Base-by-base conservation (phyloP, 2,329 filamentous ascomycete genomes). In the Coniochaeta ligniaria region DNA sequence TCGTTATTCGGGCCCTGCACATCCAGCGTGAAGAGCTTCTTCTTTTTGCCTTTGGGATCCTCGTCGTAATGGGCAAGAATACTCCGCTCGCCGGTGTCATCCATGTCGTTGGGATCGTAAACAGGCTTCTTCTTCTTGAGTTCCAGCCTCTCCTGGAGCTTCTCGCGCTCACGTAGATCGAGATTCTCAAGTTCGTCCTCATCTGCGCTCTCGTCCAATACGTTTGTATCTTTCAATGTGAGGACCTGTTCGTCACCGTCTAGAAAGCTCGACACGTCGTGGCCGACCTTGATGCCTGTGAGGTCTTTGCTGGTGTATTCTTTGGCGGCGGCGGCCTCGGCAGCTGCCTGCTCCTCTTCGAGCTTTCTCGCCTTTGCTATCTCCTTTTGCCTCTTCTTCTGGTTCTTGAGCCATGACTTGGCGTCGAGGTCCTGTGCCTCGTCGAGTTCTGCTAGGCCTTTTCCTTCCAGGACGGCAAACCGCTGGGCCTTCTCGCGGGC, bases 51-150 rank as follows among this genome's bases (percentile, higher is more conserved):
- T 38, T 89, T 85, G 59, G 97, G 96, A 70, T 96, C 94, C 65
- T 98, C 95, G 68, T 98, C 95, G 70, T 99, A 99, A 67, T 99
- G 94, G 16, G 90, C 85, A 47, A 99, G 77, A 26, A 99, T 86
- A 6, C 83, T 83, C 20, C 82, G 82, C 61, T 87, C 79, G 14
- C 83, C 88, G 26, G 83, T 83, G 31, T 86, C 82, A 52, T 89
- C 88, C 36, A 88, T 78, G 61, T 88, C 86, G 63, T 91, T 88
- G 0, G 94, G 93, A 68, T 99, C 91, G 73, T 99, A 99, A 1
- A 87, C 87, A 0, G 89, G 88, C 70, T 89, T 91, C 74, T 92
- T 92, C 81, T 96, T 97, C 78, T 98, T 96, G 45, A 93, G 76
- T 47, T 95, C 87, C 14, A 97, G 77, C 66, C 85, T 88, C 68